Evolutionary conservation across 2,329 filamentous ascomycete genomes (phyloP), one percentile per base, ranked within the genome.

Genomic region (Ceratocystis papillata): DNA sequence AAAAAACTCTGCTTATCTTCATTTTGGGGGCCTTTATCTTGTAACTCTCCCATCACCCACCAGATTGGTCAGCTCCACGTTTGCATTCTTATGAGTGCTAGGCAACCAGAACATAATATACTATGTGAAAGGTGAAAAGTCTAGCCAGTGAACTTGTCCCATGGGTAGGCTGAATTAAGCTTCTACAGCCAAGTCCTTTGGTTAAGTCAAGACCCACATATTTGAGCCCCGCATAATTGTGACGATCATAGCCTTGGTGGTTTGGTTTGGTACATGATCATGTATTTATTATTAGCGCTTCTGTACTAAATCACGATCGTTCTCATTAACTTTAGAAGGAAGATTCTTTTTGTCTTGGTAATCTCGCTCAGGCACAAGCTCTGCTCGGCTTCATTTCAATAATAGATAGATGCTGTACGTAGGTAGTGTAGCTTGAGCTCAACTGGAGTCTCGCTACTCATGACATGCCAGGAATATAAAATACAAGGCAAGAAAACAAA

Each of bases 401-500:
- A 25, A 10, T 20, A 7, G 10, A 57, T 41, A 41, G 37, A 25
- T 57, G 30, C 53, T 57, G 53, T 57, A 57, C 20, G 53, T 22
- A 30, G 22, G 25, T 33, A 57, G 53, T 28, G 30, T 41, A 41
- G 37, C 37, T 41, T 30, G 22, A 28, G 25, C 53, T 57, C 53
- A 33, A 28, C 53, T 57, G 53, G 53, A 30, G 53, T 57, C 53
- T 30, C 12, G 53, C 53, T 57, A 57, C 53, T 17, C 7, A 22
- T 57, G 53, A 57, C 22, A 28, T 57, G 22, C 53, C 53, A 57
- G 53, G 15, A 57, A 62, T 61, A 55, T 37, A 59, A 65, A 63
- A 65, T 45, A 65, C 37, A 65, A 65, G 59, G 63, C 57, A 62
- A 44, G 25, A 44, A 63, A 41, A 66, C 41, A 45, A 46, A 20